Evolutionary conservation across 2,329 filamentous ascomycete species (phyloP), one percentile per base, ranked within the genome.

Genomic region (Hymenoscyphus scutula): DNA sequence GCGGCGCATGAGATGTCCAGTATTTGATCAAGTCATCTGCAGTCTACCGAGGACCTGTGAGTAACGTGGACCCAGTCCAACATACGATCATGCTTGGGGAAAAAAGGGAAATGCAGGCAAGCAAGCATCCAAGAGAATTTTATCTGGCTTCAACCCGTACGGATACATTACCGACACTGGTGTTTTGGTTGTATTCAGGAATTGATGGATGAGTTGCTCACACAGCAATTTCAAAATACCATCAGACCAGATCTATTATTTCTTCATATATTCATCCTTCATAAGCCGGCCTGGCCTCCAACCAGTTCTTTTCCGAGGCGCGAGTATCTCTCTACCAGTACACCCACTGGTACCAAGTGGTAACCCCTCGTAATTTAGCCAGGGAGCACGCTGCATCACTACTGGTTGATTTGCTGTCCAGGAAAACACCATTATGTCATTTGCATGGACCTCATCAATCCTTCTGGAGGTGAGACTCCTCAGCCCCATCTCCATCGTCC

Each of bases 381-480:
- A 51, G 45, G 45, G 13, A 37, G 34, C 3, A 61, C 53, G 53
- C 59, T 56, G 38, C 41, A 59, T 56, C 59, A 56, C 58, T 59
- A 56, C 59, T 53, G 53, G 57, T 63, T 62, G 45, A 58, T 59
- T 63, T 29, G 38, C 58, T 41, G n/a, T 45, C 54, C 59, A 53
- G n/a, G 29, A 63, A 56, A 58, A 59, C 60, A 59, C 57, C 55
- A 30, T 54, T 60, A 62, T 62, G 38, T 64, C 59, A 63, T 61
- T 32, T 58, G 34, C 62, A 59, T 60, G 62, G 62, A 51, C 45
- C 45, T 51, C 45, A 48, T 51, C 45, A 25, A 51, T 51, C 45
- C 45, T 51, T 51, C 45, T 13, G 19, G 13, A 51, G 19, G 19
- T 23, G 19, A 51, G 45, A 51, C 45, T 51, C 19, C 19, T 51